Percentiles rank a stretch among this genome's conserved stretches.
Conservation (phyloP, 2,329 filamentous ascomycete species). For the Fusarium sp. region DNA sequence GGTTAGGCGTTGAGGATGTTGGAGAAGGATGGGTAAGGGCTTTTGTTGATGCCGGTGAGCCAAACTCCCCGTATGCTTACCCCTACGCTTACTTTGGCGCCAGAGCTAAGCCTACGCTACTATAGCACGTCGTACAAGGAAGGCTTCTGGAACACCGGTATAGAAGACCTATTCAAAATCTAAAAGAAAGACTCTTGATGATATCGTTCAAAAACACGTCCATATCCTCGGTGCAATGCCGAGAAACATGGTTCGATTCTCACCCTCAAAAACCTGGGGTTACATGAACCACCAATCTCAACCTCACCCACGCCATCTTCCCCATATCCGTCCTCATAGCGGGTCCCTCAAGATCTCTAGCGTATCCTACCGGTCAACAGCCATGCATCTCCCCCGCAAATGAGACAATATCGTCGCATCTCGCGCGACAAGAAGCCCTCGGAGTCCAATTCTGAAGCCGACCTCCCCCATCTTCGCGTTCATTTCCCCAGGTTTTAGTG, state of each 20-base stretch:
- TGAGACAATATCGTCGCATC: conserved; percentile 7
- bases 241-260: background rate
- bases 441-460: conserved; percentile 34
- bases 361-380: background rate
- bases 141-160: background rate
- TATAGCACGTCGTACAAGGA: background rate
- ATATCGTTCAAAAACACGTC: background rate
- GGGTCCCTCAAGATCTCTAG: conserved; percentile 7
- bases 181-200: background rate
- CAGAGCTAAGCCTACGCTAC: background rate
- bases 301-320: conserved; percentile 10
- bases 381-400: background rate
- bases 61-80: background rate
- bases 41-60: background rate
- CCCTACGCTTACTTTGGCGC: background rate
- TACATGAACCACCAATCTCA: background rate
- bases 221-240: background rate
- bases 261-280: background rate
- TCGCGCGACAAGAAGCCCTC: background rate
- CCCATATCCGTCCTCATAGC: conserved; percentile 14
- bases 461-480: background rate
- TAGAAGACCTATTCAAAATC: background rate
- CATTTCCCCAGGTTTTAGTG: conserved; percentile 23
- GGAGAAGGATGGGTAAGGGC: background rate
- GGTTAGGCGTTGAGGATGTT: background rate